Evolutionary conservation across 352 stramenopile species (phyloP).

Genomic region (Phytophthora hybrid): DNA sequence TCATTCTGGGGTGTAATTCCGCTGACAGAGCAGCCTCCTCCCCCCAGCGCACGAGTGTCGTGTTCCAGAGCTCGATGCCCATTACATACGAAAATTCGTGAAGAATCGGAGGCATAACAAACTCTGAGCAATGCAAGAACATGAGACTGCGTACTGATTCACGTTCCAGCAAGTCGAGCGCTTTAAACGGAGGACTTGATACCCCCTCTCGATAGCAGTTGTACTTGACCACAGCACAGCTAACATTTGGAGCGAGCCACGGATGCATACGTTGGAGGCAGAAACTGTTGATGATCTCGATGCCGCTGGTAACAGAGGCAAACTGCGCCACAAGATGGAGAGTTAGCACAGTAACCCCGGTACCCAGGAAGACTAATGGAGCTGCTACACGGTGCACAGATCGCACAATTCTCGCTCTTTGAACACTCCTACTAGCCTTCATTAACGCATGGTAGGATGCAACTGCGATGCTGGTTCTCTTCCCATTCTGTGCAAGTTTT

Average conservation of each 20-base stretch:
- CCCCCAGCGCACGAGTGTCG: conserved; percentile 52
- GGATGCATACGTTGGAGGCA: conserved; percentile 43
- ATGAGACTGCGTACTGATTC: conserved; percentile 36
- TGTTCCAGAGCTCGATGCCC: conserved; percentile 66
- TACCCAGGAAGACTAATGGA: conserved; percentile 26
- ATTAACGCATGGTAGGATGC: conserved; percentile 3
- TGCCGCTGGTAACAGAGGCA: neutral
- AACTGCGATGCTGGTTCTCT: neutral
- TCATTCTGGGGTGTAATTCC: conserved; percentile 32
- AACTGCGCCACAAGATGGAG: conserved; percentile 11
- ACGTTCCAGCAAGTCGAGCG: conserved; percentile 34
- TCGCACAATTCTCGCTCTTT: conserved; percentile 1
- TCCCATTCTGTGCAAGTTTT: neutral
- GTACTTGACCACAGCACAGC: conserved; percentile 49
- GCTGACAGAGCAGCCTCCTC: conserved; percentile 42
- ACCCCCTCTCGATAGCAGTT: conserved; percentile 45
- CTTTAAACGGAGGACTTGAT: neutral
- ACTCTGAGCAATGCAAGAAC: conserved; percentile 51
- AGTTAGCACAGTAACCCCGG: conserved; percentile 1
- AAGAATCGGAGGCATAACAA: conserved; percentile 47
- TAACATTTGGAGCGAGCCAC: conserved; percentile 50
- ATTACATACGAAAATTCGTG: conserved; percentile 49
- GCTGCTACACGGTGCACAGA: conserved; percentile 23
- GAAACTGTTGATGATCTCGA: neutral
- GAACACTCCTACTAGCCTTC: conserved; percentile 3